Base-by-base conservation (phyloP, 1,139 yeast genomes). In the Hyphopichia khmerensis region DNA sequence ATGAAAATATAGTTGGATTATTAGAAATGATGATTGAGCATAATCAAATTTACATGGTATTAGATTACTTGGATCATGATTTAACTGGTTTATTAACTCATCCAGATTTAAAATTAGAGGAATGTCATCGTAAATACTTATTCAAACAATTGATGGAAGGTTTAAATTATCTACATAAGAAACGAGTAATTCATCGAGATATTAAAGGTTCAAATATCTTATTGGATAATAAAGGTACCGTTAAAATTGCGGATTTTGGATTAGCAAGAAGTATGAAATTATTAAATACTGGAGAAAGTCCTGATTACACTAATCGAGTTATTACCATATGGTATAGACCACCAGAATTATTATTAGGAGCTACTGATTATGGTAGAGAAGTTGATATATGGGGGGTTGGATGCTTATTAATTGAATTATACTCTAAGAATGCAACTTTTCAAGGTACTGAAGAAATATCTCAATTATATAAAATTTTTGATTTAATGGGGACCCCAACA, bases 301-400 rank as follows among this genome's bases (percentile, higher is more conserved):
- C 86, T 2, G 87, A 87, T 54, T 93, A 91, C 63, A 91, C 99
- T 1, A 93, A 93, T 60, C 71, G 99, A 43, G 99, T 93, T 35
- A 93, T 93, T 37, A 93, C 99, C 0, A 71, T 93, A 35, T 93
- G 99, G 99, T 93, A 93, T 62, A 76, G 99, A 47, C 99, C 99
- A 1, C 99, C 99, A 0, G 99, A 93, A 63, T 75, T 93, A 35
- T 68, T 93, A 35, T 64, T 93, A 42, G 99, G 99, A 1, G 83
- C 96, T 0, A 91, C 98, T 0, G 84, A 83, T 46, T 93, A 93
- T 64, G 95, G 95, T 0, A 70, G 91, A 36, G 96, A 88, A 53
- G 95, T 93, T 11, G 99, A 93, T 62, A 84, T 90, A 49, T 93
- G 99, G 99, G 97, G 99, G 0, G 84, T 90, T 50, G 99, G 99